Evolutionary conservation across 2,329 filamentous ascomycete genomes (phyloP).

Genomic region (Pyricularia sp.): DNA sequence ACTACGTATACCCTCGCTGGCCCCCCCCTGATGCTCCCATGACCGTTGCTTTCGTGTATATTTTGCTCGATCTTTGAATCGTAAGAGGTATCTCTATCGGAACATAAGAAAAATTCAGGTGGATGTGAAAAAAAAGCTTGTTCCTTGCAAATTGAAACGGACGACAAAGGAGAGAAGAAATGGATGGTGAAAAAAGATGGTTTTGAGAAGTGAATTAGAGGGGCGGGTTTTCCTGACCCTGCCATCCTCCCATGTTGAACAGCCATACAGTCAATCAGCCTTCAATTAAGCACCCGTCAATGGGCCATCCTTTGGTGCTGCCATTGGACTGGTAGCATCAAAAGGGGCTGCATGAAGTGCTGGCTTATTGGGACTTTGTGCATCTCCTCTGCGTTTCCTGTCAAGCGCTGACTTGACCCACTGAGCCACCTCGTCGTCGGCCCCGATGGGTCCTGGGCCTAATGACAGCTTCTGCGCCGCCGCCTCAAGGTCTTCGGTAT

Average conservation of each 20-base stretch:
- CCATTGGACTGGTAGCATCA: slow-evolving; percentile 50
- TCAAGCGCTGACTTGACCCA: slow-evolving; percentile 71
- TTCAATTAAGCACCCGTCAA: not conserved
- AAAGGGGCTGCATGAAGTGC: slow-evolving; percentile 80
- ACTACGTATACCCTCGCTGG: not conserved
- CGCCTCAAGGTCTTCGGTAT: slow-evolving; percentile 17
- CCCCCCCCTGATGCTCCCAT: not conserved
- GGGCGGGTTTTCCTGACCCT: not conserved
- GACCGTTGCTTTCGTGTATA: not conserved
- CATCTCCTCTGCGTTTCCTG: slow-evolving; percentile 44
- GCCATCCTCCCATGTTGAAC: not conserved
- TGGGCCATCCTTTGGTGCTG: slow-evolving; percentile 20
- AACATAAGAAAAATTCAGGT: not conserved
- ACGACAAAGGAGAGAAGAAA: not conserved
- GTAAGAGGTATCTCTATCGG: not conserved
- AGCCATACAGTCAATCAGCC: not conserved
- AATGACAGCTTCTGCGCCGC: slow-evolving; percentile 11
- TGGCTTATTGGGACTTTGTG: slow-evolving; percentile 46
- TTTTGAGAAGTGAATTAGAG: not conserved
- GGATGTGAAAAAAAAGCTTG: not conserved
- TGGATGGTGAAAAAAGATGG: not conserved
- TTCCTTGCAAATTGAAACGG: not conserved
- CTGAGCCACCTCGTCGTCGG: slow-evolving; percentile 70
- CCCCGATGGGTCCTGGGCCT: slow-evolving; percentile 22
- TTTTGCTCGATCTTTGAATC: not conserved